Evolutionary conservation across 1,139 yeast species (phyloP), one percentile per base, ranked within the genome.

Genomic region (Candida tropicalis): DNA sequence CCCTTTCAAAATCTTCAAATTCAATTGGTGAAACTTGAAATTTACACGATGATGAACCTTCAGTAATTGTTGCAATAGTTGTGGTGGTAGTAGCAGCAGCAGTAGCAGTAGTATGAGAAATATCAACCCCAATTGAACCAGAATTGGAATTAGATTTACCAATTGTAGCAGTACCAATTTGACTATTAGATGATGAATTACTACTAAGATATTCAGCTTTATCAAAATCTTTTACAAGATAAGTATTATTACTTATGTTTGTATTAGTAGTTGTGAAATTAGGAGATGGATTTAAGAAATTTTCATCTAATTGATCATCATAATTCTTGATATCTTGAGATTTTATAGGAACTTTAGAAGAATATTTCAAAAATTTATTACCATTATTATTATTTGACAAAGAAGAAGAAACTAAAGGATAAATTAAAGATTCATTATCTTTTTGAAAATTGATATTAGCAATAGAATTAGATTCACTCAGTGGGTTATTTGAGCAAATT

Each of bases 121-220:
- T n/a, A n/a, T n/a, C n/a, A n/a, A n/a, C n/a, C n/a, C n/a, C n/a
- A n/a, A n/a, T 39, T 12, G 45, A 28, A 6, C 40, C 39, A 10
- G 45, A 42, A 34, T 41, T 41, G 12, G 43, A 32, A 20, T 27
- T 37, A 2, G 29, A n/a, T 15, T 7, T 12, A 27, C 12, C 11
- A 10, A 12, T 6, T 10, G 6, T 12, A 25, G 12, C 12, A 27
- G 4, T 12, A 18, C n/a, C 23, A 18, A 22, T 15, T 36, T 27
- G 39, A 20, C 33, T 27, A 7, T 27, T n/a, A 2, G 34, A 36
- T 20, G 39, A 35, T 13, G 38, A 26, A 31, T 31, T 31, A 20
- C 23, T 20, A 2, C 9, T 20, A 6, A 9, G 9, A 6, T 9
- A 6, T 9, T 6, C 23, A 20, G 9, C 23, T 31, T 18, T 32